Percentiles rank a stretch among this genome's conserved stretches.
Conservation (phyloP, 2,329 filamentous ascomycete genomes). For the Dactylellina parvicollis region DNA sequence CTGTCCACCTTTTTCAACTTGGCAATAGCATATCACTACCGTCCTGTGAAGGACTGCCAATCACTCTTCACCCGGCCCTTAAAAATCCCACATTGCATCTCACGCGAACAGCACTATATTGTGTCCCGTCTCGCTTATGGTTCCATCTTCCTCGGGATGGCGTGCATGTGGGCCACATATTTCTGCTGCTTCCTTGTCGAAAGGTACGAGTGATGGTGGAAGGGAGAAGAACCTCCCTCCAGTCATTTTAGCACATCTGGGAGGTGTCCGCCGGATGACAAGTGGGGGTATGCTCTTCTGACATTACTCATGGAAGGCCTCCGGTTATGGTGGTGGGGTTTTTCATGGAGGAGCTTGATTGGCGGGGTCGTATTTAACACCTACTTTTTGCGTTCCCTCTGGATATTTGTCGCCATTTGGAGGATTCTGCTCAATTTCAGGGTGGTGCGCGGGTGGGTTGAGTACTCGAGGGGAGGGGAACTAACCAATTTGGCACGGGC, state of each 20-base stretch:
- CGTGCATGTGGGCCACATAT: background rate
- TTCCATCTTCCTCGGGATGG: background rate
- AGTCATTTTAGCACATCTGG: too few relatives aligned
- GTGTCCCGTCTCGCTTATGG: background rate
- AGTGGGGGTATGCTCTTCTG: background rate
- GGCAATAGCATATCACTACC: too few relatives aligned
- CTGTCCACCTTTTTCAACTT: too few relatives aligned
- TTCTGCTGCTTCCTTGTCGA: background rate
- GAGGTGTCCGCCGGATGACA: background rate
- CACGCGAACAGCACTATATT: background rate
- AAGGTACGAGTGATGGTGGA: background rate
- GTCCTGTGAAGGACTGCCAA: background rate
- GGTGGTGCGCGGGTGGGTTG: too few relatives aligned
- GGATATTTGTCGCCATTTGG: background rate
- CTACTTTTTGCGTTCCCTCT: background rate
- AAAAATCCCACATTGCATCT: background rate
- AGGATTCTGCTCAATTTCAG: too few relatives aligned
- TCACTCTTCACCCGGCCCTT: background rate
- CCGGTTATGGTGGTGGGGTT: background rate
- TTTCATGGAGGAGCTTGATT: background rate
- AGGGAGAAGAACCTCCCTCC: too few relatives aligned
- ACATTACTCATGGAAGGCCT: background rate
- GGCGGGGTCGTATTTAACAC: background rate
- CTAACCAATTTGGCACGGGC: too few relatives aligned
- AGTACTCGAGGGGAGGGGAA: too few relatives aligned